Evolutionary conservation across 2,329 filamentous ascomycete species (phyloP).

Genomic region (Diplodia intermedia): DNA sequence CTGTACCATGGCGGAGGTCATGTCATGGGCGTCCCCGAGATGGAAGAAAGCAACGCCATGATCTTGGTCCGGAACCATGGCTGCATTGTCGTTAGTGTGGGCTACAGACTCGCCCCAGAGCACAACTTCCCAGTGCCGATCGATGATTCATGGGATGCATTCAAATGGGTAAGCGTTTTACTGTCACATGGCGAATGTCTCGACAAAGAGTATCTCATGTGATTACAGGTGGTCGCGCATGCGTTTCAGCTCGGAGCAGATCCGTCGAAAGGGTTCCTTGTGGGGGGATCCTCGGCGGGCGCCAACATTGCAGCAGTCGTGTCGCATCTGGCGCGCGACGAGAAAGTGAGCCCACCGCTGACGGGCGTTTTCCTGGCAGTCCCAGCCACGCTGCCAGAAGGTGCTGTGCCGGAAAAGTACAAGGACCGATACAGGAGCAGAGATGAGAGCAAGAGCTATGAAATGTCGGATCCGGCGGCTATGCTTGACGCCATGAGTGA

Average conservation of each 20-base stretch:
- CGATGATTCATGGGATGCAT: slow-evolving; percentile 54
- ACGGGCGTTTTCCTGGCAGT: slow-evolving; percentile 35
- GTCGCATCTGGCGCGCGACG: slow-evolving; percentile 36
- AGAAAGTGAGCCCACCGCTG: slow-evolving; percentile 34
- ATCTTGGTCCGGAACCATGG: slow-evolving; percentile 57
- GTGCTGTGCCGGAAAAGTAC: slow-evolving; percentile 38
- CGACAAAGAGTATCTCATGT: not conserved
- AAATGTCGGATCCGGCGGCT: not conserved
- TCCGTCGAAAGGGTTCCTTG: slow-evolving; percentile 34
- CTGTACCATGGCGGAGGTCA: slow-evolving; percentile 38
- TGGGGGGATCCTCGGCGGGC: slow-evolving; percentile 36
- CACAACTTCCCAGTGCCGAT: slow-evolving; percentile 67
- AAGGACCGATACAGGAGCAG: slow-evolving; percentile 35
- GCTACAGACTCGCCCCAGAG: slow-evolving; percentile 67
- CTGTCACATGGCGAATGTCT: not conserved
- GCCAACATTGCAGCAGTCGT: slow-evolving; percentile 35
- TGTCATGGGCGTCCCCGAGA: slow-evolving; percentile 34
- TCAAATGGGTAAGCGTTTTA: slow-evolving; percentile 34
- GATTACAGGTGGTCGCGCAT: slow-evolving; percentile 32
- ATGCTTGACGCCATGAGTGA: slow-evolving; percentile 7
- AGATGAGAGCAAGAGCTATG: slow-evolving; percentile 33
- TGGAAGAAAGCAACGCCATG: slow-evolving; percentile 26
- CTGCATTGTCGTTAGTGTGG: slow-evolving; percentile 66
- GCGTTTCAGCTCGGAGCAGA: slow-evolving; percentile 34
- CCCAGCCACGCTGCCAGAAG: slow-evolving; percentile 39